Evolutionary conservation across 2,329 filamentous ascomycete genomes (phyloP).

Genomic region (Pseudopyricularia cyperi): DNA sequence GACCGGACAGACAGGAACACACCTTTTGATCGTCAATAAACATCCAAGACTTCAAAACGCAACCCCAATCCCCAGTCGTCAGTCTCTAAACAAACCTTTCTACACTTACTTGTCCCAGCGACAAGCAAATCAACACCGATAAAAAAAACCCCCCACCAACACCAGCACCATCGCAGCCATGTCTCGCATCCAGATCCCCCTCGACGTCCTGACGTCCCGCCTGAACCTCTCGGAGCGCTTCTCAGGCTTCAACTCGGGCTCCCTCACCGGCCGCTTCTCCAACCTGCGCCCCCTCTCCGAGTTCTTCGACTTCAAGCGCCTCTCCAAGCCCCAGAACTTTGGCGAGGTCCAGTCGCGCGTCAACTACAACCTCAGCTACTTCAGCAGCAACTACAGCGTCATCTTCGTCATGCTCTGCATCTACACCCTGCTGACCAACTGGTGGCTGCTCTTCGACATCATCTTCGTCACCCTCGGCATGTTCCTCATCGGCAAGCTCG

Average conservation of each 20-base stretch:
- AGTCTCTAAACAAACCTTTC: too few relatives aligned
- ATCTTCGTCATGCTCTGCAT: conserved; percentile 92
- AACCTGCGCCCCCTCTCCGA: conserved; percentile 85
- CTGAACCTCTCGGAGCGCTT: conserved; percentile 80
- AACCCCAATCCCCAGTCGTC: too few relatives aligned
- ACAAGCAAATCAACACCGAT: neutral
- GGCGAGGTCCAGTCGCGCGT: conserved; percentile 75
- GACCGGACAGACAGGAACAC: too few relatives aligned
- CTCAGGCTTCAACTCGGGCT: conserved; percentile 66
- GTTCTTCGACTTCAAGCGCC: conserved; percentile 89
- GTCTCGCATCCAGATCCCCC: conserved; percentile 82
- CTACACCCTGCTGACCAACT: conserved; percentile 86
- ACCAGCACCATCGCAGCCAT: conserved; percentile 35
- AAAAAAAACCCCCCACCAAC: neutral
- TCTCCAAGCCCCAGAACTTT: conserved; percentile 91
- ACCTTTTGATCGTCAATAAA: too few relatives aligned
- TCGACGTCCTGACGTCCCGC: conserved; percentile 82
- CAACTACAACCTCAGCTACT: conserved; percentile 95
- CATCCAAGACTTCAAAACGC: too few relatives aligned
- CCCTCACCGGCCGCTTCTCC: conserved; percentile 70
- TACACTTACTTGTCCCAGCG: neutral
- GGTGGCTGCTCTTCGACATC: conserved; percentile 81
- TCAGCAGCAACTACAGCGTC: conserved; percentile 95
- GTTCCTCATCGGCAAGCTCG: conserved; percentile 82
- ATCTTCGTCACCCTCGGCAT: conserved; percentile 74